Conservation (phyloP, 148 eudicot genomes). For the Hydrangea macrophylla region DNA sequence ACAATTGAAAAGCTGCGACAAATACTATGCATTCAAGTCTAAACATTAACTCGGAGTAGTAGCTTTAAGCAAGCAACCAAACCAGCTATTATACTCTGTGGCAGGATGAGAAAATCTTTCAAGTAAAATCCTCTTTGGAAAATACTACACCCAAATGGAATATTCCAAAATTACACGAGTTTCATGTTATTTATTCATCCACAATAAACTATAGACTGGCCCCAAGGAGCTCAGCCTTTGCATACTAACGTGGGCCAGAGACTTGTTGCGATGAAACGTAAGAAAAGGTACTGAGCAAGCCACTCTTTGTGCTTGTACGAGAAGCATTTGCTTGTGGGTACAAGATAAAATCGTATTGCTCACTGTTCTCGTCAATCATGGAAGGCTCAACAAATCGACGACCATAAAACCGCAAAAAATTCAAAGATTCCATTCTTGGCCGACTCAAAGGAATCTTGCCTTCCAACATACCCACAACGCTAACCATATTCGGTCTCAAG, state of each 20-base stretch:
- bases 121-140: not conserved
- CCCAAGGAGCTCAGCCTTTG: not conserved
- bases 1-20: too few relatives aligned
- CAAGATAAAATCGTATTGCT: conserved; percentile 12
- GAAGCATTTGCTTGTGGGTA: conserved; percentile 26
- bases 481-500: conserved; percentile 63
- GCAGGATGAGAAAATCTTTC: not conserved
- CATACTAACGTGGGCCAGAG: conserved; percentile 65
- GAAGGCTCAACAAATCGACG: conserved; percentile 67
- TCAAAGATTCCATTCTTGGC: conserved; percentile 52
- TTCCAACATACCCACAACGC: conserved; percentile 69
- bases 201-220: not conserved
- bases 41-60: not conserved
- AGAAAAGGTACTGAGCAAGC: conserved; percentile 30
- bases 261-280: conserved; percentile 55
- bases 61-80: not conserved
- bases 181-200: not conserved
- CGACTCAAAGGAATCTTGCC: conserved; percentile 40
- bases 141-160: not conserved
- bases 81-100: not conserved
- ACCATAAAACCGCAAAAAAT: conserved; percentile 75
- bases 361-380: conserved; percentile 25
- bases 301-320: conserved; percentile 14
- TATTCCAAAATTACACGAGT: not conserved
- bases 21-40: not conserved